Percentiles rank a stretch among this genome's conserved stretches.
phyloP scores from a whole-genome alignment of 495 filamentous ascomycete species.

The Halenospora varia region DNA sequence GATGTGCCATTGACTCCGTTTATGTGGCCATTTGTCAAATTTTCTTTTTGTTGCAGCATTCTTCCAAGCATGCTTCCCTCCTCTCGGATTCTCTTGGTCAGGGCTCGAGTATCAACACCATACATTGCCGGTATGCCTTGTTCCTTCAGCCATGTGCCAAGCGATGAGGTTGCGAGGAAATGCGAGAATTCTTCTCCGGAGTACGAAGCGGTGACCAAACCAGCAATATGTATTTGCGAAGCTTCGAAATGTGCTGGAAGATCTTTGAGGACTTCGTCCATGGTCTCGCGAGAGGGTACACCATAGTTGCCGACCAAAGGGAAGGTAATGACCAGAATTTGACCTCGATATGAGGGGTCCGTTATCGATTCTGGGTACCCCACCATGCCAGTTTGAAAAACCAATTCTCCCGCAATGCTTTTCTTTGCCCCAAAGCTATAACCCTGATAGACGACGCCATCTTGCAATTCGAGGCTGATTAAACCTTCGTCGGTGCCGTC shows the following conservation, averaged over 20 bases:
- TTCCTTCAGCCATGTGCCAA: conserved; percentile 94
- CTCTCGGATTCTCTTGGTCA: conserved; percentile 90
- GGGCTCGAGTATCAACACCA: conserved; percentile 87
- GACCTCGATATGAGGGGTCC: conserved; percentile 87
- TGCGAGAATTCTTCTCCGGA: conserved; percentile 93
- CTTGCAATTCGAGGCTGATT: conserved; percentile 83
- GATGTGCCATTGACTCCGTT: conserved; percentile 33
- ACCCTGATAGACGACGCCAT: conserved; percentile 84
- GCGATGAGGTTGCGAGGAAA: conserved; percentile 80
- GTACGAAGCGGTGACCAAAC: conserved; percentile 84
- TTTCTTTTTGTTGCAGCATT: conserved; percentile 69
- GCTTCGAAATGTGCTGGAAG: conserved; percentile 91
- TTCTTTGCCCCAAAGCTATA: conserved; percentile 93
- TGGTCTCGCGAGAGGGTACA: conserved; percentile 77
- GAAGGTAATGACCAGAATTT: conserved; percentile 89
- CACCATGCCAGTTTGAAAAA: conserved; percentile 99
- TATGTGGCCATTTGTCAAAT: conserved; percentile 41
- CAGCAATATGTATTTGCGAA: conserved; percentile 85
- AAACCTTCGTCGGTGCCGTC: conserved; percentile 47
- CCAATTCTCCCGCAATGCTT: conserved; percentile 90
- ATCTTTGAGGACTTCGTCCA: conserved; percentile 75
- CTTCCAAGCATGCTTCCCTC: conserved; percentile 96
- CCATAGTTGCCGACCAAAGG: conserved; percentile 93
- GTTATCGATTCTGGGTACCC: conserved; percentile 96
- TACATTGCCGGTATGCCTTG: conserved; percentile 94